Evolutionary conservation across 1,284 basidiomycete genomes (phyloP), one percentile per base, ranked within the genome.

Genomic region (Peniophora sp.): DNA sequence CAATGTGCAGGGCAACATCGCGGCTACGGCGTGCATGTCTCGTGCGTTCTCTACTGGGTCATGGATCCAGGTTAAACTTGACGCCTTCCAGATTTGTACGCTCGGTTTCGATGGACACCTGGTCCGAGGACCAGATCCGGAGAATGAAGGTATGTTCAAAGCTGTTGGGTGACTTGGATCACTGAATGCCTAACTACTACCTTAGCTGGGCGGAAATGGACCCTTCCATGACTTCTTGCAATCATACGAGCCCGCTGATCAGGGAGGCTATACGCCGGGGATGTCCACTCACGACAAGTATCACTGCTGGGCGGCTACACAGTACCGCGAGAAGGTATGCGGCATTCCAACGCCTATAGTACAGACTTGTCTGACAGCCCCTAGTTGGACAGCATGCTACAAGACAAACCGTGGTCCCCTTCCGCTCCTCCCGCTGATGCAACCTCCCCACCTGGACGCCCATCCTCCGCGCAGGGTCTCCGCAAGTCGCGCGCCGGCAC

Each of bases 21-120:
- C 69, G 85, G 90, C 48, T 86, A 92, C 60, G 91, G 91, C 45
- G 91, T 93, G 23, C 91, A 94, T 66, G 77, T 92, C 62, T 89
- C 86, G 85, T 80, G 47, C 47, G 63, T 53, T 14, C 34, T 14
- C 19, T 55, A 47, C 25, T 32, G 34, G 54, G 41, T 48, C 41
- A 16, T 25, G 10, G 39, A 49, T 19, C 14, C 27, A 45, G 52
- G 47, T 24, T 47, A 54, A 39, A 22, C 23, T 38, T 61, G 60
- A 32, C 62, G 41, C 44, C 47, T 9, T 34, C n/a, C 67, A 93
- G 90, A 63, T 95, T 95, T 69, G 90, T 96, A 50, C 79, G 92
- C 62, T 93, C 89, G 47, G 82, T 92, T 59, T 94, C 92, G 51
- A 97, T 97, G 93, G 93, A 96, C 69, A 88, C 92, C 60, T 97